Evolutionary conservation across 495 filamentous ascomycete species (phyloP).

Genomic region (Gamarada debralockiae): DNA sequence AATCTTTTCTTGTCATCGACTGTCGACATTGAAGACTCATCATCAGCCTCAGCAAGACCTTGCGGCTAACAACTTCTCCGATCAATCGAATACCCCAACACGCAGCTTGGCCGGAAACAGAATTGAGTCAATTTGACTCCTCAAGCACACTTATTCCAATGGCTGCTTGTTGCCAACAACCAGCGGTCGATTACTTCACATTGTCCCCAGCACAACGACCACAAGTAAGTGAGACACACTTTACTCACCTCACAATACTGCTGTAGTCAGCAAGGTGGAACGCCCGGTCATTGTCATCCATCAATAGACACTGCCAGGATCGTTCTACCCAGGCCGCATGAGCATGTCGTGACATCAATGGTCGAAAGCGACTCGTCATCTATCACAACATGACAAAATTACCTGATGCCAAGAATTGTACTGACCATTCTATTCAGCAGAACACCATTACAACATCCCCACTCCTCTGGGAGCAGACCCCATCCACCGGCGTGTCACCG

Average conservation of each 20-base stretch:
- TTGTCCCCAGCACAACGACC: neutral
- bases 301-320: too few relatives aligned
- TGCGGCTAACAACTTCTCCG: too few relatives aligned
- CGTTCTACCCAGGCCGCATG: too few relatives aligned
- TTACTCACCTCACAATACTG: neutral
- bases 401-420: neutral
- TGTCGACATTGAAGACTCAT: too few relatives aligned
- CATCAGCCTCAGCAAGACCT: too few relatives aligned
- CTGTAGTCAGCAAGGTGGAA: neutral
- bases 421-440: slow-evolving; percentile 5
- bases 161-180: slow-evolving; percentile 13
- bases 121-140: slow-evolving; percentile 1
- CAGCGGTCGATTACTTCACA: slow-evolving; percentile 14
- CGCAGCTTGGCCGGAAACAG: neutral
- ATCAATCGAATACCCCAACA: neutral
- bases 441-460: slow-evolving; percentile 9
- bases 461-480: slow-evolving; percentile 10
- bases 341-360: too few relatives aligned
- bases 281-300: neutral
- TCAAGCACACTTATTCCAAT: neutral
- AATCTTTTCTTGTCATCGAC: too few relatives aligned
- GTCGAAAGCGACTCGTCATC: too few relatives aligned
- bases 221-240: slow-evolving; percentile 13
- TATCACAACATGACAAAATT: too few relatives aligned
- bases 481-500: slow-evolving; percentile 10